Evolutionary conservation across 2,329 filamentous ascomycete species (phyloP), one percentile per base, ranked within the genome.

Genomic region (Grosmannia huntii): DNA sequence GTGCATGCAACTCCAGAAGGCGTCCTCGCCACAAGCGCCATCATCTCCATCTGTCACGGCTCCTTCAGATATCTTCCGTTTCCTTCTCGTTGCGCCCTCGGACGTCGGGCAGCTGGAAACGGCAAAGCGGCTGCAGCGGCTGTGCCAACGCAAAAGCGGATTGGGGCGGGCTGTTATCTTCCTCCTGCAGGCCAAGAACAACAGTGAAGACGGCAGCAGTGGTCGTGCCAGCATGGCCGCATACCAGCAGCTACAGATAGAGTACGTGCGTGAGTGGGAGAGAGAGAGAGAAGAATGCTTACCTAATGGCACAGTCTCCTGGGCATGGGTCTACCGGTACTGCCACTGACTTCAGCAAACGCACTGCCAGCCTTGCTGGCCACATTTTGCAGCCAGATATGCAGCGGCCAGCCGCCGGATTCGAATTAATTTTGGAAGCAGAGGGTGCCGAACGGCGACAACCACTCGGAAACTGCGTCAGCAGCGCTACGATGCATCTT

Each of bases 111-210:
- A 65, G n/a, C 53, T 64, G 2, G 61, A 63, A 1, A 68, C 66
- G 21, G 63, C 63, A 19, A 59, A 64, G 53, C 73, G 72, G 21
- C 65, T 80, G 12, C 70, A 67, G 41, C 63, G 71, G 57, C 65
- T 75, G n/a, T 28, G 44, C 3, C 50, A 33, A 76, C 56, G 59
- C 6, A 54, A 55, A 48, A 55, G 12, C 21, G 55, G 55, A 1
- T 19, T 55, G 5, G 57, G 54, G 0, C 44, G 53, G 70, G 76
- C 69, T n/a, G 65, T 78, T 28, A 53, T 81, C 19, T 74, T 80
- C 56, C 66, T 81, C 19, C 62, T 79, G 56, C 36, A 11, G 38
- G 5, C 12, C 12, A 16, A 21, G 53, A 23, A n/a, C 19, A 31
- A 12, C 5, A 48, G 51, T 53, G 38, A 31, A 2, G 65, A 66